Evolutionary conservation across 2,329 filamentous ascomycete genomes (phyloP).

Genomic region (Penicillium nordicum): DNA sequence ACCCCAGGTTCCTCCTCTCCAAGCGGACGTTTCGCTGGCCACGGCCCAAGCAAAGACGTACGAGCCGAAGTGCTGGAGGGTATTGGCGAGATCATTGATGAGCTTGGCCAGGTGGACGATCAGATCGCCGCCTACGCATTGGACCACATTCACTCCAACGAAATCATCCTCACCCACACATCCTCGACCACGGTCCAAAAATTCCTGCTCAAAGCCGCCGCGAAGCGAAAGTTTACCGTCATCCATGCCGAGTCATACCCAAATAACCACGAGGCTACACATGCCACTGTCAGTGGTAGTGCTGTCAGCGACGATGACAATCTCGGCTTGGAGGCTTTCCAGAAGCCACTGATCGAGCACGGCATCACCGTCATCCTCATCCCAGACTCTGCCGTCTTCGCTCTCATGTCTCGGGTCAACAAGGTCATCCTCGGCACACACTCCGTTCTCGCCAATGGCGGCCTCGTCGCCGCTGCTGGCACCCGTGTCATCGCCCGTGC

Average conservation of each 20-base stretch:
- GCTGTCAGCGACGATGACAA: constrained; percentile 49
- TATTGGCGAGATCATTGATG: constrained; percentile 93
- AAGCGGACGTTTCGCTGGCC: constrained; percentile 32
- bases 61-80: constrained; percentile 89
- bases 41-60: constrained; percentile 57
- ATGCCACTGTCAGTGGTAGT: constrained; percentile 59
- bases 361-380: constrained; percentile 82
- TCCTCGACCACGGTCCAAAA: constrained; percentile 83
- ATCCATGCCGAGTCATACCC: constrained; percentile 74
- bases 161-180: constrained; percentile 85
- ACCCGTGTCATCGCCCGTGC: constrained; percentile 78
- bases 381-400: constrained; percentile 79
- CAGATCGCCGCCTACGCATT: constrained; percentile 86
- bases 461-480: constrained; percentile 79
- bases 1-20: constrained; percentile 35
- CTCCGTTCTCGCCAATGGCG: constrained; percentile 83
- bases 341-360: constrained; percentile 71
- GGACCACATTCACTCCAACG: constrained; percentile 88
- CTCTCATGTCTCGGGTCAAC: constrained; percentile 91
- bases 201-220: constrained; percentile 81
- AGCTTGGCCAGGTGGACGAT: constrained; percentile 87
- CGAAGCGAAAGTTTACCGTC: constrained; percentile 88
- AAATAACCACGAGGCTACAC: constrained; percentile 63
- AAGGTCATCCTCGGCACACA: constrained; percentile 91
- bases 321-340: constrained; percentile 54